These are phyloP conservation scores for Penstemon newberryi DNA, from an alignment of 257 asterid species.

Conservation along the genomic window DNA sequence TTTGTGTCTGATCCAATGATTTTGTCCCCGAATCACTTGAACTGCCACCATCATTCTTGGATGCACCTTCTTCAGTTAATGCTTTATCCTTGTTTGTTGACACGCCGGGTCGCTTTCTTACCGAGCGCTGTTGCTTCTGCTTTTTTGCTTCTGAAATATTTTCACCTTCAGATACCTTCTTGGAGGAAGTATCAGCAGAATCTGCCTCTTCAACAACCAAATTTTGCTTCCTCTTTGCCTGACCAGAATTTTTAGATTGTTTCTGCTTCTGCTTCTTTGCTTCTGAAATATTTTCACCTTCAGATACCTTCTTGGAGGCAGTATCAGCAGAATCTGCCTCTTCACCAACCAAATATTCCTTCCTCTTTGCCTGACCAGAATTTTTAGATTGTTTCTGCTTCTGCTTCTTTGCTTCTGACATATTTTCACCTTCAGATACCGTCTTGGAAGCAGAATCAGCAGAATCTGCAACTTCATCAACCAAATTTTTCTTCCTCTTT, in stretches of 20 bases:
- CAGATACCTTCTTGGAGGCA: conserved; percentile 38
- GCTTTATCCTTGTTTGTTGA: conserved; percentile 41
- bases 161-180: conserved; percentile 31
- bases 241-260: conserved; percentile 33
- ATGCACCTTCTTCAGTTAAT: conserved; percentile 38
- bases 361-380: conserved; percentile 33
- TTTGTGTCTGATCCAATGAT: conserved; percentile 35
- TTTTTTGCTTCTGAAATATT: conserved; percentile 20
- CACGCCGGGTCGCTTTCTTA: conserved; percentile 33
- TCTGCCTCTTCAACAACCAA: conserved; percentile 34
- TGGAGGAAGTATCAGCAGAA: conserved; percentile 25
- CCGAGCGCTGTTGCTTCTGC: conserved; percentile 27
- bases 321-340: conserved; percentile 19
- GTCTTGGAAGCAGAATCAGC: conserved; percentile 38
- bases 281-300: neutral
- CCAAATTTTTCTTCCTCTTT: conserved; percentile 40
- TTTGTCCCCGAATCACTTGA: conserved; percentile 54
- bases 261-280: conserved; percentile 42
- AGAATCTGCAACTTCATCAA: conserved; percentile 31
- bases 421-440: conserved; percentile 14
- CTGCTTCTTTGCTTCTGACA: conserved; percentile 32
- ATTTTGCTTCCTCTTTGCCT: conserved; percentile 40
- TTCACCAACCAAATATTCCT: conserved; percentile 41
- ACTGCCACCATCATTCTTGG: conserved; percentile 44
- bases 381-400: conserved; percentile 39